phyloP scores from a whole-genome alignment of 306 rosid genomes.

The Rosa persica region DNA sequence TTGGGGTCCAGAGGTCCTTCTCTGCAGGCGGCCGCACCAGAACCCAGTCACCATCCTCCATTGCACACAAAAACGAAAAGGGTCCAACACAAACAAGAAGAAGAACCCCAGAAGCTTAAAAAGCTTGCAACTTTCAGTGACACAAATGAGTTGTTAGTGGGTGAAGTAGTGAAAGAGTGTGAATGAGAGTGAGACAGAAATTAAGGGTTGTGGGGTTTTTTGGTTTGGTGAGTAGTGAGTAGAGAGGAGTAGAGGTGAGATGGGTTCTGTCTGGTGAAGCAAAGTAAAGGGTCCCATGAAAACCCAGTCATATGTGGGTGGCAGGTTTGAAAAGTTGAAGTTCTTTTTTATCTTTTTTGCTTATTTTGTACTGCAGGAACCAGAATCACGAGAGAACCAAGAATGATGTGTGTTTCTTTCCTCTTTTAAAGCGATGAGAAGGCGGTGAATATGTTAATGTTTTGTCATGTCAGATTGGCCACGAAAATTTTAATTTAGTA shows the following conservation, averaged over 20 bases:
- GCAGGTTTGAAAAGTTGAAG: background rate
- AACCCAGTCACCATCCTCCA: slow-evolving; percentile 59
- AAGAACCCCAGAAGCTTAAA: background rate
- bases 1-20: slow-evolving; percentile 61
- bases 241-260: background rate
- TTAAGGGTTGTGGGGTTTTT: background rate
- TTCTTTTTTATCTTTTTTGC: background rate
- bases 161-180: background rate
- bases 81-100: background rate
- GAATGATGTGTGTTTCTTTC: background rate
- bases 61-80: background rate
- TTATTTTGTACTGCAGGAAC: background rate
- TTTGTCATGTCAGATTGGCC: background rate
- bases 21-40: slow-evolving; percentile 39
- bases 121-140: background rate
- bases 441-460: background rate
- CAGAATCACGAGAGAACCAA: background rate
- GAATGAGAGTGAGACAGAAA: background rate
- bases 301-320: too few relatives aligned
- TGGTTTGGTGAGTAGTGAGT: too few relatives aligned
- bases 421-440: background rate
- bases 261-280: background rate
- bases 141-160: background rate
- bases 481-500: background rate
- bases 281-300: background rate